These are phyloP conservation scores for Boehmeria nivea DNA, from an alignment of 306 rosid genomes.

Conservation along the genomic window DNA sequence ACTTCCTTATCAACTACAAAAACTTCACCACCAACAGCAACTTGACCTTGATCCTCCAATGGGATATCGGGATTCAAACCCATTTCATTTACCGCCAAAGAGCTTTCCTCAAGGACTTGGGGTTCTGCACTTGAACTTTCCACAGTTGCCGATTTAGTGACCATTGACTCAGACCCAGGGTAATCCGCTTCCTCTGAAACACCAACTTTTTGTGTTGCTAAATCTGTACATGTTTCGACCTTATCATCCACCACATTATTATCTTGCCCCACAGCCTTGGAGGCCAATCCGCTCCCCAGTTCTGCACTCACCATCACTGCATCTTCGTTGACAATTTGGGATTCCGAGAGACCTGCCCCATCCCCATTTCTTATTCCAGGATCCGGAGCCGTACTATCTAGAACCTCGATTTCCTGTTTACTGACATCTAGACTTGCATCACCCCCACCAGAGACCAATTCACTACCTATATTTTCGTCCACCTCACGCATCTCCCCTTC, in stretches of 20 bases:
- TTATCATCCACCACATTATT: conserved; percentile 18
- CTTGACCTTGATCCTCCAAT: conserved; percentile 26
- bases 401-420: conserved; percentile 23
- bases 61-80: conserved; percentile 19
- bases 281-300: conserved; percentile 18
- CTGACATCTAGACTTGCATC: conserved; percentile 19
- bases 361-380: conserved; percentile 23
- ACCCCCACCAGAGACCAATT: conserved; percentile 1
- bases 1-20: conserved; percentile 13
- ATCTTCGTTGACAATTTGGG: conserved; percentile 13
- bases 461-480: conserved; percentile 4
- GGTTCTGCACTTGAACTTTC: conserved; percentile 12
- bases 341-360: conserved; percentile 24
- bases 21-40: no score
- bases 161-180: conserved; percentile 16
- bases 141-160: neutral
- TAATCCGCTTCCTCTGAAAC: conserved; percentile 16
- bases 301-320: conserved; percentile 9
- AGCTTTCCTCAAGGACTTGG: conserved; percentile 13
- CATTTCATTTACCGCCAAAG: neutral
- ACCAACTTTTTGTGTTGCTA: conserved; percentile 17
- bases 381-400: conserved; percentile 14
- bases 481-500: neutral
- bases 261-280: conserved; percentile 26
- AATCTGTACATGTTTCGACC: conserved; percentile 19